A percentile compares a stretch with the other conserved stretches of the same genome.
Conservation (phyloP, 1,284 basidiomycete genomes). For the Phellopilus nigrolimitatus region DNA sequence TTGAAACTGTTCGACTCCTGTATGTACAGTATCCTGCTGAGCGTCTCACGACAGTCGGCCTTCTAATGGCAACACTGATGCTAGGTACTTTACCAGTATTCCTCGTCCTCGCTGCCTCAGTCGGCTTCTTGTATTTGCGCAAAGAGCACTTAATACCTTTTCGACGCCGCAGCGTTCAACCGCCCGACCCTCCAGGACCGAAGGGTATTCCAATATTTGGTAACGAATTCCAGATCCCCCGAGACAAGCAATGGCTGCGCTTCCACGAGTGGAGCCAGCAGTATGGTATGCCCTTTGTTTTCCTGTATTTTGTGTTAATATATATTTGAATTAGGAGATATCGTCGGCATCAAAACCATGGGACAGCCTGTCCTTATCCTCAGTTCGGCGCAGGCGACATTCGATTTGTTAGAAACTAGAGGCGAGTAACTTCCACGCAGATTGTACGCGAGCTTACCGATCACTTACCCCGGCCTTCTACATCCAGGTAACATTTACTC, state of each 20-base stretch:
- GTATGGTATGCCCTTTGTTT: slow-evolving; percentile 4
- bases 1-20: no score
- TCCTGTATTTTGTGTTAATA: background rate
- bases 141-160: background rate
- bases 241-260: slow-evolving; percentile 19
- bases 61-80: no score
- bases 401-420: slow-evolving; percentile 29
- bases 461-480: background rate
- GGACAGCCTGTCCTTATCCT: slow-evolving; percentile 28
- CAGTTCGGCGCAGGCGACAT: slow-evolving; percentile 26
- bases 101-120: background rate
- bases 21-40: no score
- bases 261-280: slow-evolving; percentile 16
- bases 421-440: background rate
- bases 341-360: slow-evolving; percentile 18
- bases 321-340: slow-evolving; percentile 5
- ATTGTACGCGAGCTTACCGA: background rate
- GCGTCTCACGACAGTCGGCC: background rate
- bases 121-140: background rate
- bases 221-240: slow-evolving; percentile 20
- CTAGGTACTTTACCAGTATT: no score
- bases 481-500: slow-evolving; percentile 34
- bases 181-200: slow-evolving; percentile 9
- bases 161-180: background rate
- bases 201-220: slow-evolving; percentile 17